phyloP scores from a whole-genome alignment of 2,329 filamentous ascomycete species.

The Emergomyces africanus region DNA sequence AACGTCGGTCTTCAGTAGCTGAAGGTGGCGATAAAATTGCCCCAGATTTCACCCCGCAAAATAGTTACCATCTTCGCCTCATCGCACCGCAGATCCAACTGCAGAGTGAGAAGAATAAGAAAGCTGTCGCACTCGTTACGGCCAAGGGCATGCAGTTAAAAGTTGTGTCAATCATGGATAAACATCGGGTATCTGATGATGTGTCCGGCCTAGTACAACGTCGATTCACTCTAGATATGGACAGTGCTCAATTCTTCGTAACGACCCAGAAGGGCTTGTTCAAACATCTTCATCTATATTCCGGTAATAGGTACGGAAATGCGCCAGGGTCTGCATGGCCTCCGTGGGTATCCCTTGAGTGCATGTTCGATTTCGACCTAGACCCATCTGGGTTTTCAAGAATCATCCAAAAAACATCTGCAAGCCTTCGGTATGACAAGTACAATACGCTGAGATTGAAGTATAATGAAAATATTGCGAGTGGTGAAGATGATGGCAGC shows the following conservation, averaged over 20 bases:
- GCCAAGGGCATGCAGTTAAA: constrained; percentile 98
- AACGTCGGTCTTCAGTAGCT: constrained; percentile 7
- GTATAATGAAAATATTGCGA: constrained; percentile 85
- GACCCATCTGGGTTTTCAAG: constrained; percentile 97
- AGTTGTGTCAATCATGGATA: constrained; percentile 96
- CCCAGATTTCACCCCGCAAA: constrained; percentile 77
- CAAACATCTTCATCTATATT: constrained; percentile 81
- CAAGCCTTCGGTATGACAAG: constrained; percentile 89
- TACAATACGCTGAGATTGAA: constrained; percentile 95
- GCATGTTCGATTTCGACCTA: constrained; percentile 91
- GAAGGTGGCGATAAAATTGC: constrained; percentile 64
- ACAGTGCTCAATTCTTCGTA: constrained; percentile 96
- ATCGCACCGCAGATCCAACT: constrained; percentile 97
- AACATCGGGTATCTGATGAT: constrained; percentile 77
- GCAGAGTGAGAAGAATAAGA: constrained; percentile 95
- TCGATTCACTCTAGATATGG: constrained; percentile 88
- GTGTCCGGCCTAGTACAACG: constrained; percentile 93
- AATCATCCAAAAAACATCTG: constrained; percentile 93
- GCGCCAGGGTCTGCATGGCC: constrained; percentile 81
- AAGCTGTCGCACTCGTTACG: constrained; percentile 90
- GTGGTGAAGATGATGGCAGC: constrained; percentile 31
- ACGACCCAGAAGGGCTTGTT: constrained; percentile 87
- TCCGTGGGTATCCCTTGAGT: constrained; percentile 95
- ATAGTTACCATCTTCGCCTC: constrained; percentile 85
- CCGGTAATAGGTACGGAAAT: constrained; percentile 83